Percentiles rank a stretch among this genome's conserved stretches.
Conservation (phyloP, 106 monocot species). For the Triglochin maritima region DNA sequence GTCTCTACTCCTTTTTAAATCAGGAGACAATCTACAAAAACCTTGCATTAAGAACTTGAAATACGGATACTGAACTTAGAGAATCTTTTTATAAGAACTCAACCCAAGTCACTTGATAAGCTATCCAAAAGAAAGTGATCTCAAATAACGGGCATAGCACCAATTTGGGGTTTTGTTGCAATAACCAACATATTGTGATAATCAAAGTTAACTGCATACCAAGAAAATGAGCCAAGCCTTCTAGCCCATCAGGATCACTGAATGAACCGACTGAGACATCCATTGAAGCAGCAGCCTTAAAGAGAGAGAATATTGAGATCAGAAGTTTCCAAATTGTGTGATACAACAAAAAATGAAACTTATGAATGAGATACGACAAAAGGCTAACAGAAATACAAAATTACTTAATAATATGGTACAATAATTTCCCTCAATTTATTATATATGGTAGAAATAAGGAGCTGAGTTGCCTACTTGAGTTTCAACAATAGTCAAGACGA, state of each 20-base stretch:
- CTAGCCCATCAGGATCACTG: constrained; percentile 69
- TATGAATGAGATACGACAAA: not conserved
- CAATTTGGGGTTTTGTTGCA: too few species aligned
- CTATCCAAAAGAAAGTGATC: not conserved
- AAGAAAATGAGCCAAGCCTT: constrained; percentile 85
- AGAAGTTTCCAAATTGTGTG: too few species aligned
- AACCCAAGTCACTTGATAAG: too few species aligned
- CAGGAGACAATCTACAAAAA: too few species aligned
- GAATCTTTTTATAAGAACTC: too few species aligned
- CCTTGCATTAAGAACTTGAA: too few species aligned
- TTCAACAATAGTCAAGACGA: not conserved
- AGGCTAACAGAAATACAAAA: too few species aligned
- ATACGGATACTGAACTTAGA: too few species aligned
- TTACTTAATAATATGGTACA: too few species aligned
- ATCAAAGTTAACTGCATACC: constrained; percentile 17
- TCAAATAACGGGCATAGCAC: not conserved
- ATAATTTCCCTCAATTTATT: too few species aligned
- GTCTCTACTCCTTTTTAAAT: too few species aligned
- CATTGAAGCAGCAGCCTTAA: constrained; percentile 81
- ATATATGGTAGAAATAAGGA: not conserved
- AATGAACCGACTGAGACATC: constrained; percentile 59
- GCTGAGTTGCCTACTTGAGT: not conserved
- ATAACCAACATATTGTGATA: too few species aligned
- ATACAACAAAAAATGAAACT: not conserved
- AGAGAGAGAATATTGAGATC: not conserved